Percentiles rank a stretch among this genome's conserved stretches.
These are phyloP conservation scores for Candida glucosophila DNA, from an alignment of 1,139 yeast species.

Conservation along the genomic window DNA sequence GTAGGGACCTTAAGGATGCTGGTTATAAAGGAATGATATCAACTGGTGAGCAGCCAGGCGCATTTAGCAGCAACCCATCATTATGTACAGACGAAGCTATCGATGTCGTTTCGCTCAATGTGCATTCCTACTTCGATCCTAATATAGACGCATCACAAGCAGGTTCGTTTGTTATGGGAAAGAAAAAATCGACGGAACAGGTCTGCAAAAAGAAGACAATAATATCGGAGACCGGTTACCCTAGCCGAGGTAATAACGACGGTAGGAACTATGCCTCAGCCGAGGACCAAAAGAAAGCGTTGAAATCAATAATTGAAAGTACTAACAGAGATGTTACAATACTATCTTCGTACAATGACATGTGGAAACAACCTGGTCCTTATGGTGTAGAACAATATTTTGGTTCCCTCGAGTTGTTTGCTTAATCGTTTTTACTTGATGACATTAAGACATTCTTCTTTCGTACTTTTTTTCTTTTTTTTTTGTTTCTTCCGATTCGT, in stretches of 20 bases:
- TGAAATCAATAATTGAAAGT: constrained; percentile 47
- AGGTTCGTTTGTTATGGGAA: constrained; percentile 64
- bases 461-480: no score
- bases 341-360: constrained; percentile 69
- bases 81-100: constrained; percentile 61
- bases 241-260: constrained; percentile 60
- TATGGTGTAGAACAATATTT: constrained; percentile 82
- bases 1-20: constrained; percentile 44
- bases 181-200: constrained; percentile 43
- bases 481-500: no score
- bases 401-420: constrained; percentile 50
- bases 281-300: constrained; percentile 65
- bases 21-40: constrained; percentile 76
- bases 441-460: no score
- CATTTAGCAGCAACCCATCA: constrained; percentile 51
- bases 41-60: constrained; percentile 84
- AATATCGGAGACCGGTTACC: constrained; percentile 87
- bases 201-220: constrained; percentile 43
- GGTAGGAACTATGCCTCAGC: constrained; percentile 67
- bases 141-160: constrained; percentile 54
- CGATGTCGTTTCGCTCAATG: constrained; percentile 77
- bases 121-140: constrained; percentile 77
- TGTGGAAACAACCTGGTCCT: constrained; percentile 83
- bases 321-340: constrained; percentile 58
- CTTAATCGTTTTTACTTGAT: constrained; percentile 6